Base-by-base conservation (phyloP, 192 early-diverging fungal species). In the Rhizophagus sp. region DNA sequence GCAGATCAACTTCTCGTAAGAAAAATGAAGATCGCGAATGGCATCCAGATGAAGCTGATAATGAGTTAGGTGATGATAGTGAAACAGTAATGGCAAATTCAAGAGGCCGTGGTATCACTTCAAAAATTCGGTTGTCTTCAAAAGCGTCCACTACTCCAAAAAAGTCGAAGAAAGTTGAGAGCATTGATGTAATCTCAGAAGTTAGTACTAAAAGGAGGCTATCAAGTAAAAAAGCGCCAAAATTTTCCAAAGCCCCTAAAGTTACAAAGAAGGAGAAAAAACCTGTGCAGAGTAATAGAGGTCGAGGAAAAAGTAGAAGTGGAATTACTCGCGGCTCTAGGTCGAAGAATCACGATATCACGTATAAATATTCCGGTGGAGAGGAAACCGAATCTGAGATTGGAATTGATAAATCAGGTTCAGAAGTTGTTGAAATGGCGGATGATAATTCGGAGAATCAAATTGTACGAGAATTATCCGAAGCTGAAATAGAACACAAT, bases 21-120 rank as follows among this genome's bases (percentile, higher is more conserved):
- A 73, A 24, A 17, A 73, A 52, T 24, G 24, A 73, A 5, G 70
- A 73, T 73, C 39, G 10, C 12, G 70, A 73, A 50, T 73, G 70
- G 70, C 39, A 12, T 13, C 39, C 44, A 25, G 44, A 50, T 73
- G 47, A 50, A 25, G 70, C n/a, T 50, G 70, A 73, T 73, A 25
- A 50, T 73, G 70, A 50, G 22, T 73, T 36, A 19, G 70, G 22
- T 4, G 12, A 25, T 50, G 24, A 49, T 73, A 19, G 33, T 36
- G 36, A 27, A 27, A 22, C n/a, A 11, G 2, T 8, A 24, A 3
- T 24, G 24, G n/a, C n/a, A 52, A 44, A 11, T 70, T 15, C 64
- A 65, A 12, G 30, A 39, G 33, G 22, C n/a, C 68, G 8, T 39
- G 39, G 22, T 27, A 5, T 25, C 24, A n/a, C 47, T 52, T 49